These are phyloP conservation scores for Cystobasidiopsis lactophilus DNA, from an alignment of 768 basidiomycete genomes.

Conservation along the genomic window DNA sequence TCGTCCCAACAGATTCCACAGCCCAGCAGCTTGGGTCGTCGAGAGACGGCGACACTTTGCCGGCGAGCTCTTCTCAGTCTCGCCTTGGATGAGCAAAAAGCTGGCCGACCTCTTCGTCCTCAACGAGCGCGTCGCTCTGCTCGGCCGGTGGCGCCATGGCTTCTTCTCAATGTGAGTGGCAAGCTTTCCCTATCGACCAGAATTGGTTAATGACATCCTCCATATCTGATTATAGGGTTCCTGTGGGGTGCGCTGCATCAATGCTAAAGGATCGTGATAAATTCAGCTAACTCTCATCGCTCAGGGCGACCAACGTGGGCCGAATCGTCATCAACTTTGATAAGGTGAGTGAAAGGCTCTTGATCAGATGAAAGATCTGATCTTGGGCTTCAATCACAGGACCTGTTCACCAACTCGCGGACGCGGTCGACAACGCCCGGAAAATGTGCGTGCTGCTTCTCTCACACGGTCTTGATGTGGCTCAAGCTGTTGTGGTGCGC, in stretches of 20 bases:
- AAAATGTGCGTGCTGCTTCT: conserved; percentile 32
- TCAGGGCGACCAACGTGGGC: conserved; percentile 74
- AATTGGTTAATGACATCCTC: not conserved
- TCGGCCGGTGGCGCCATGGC: conserved; percentile 83
- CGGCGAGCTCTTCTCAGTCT: conserved; percentile 85
- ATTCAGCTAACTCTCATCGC: not conserved
- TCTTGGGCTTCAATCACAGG: conserved; percentile 14
- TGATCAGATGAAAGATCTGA: no score
- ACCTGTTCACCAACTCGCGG: conserved; percentile 71
- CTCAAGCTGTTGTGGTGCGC: no score
- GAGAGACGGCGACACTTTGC: conserved; percentile 87
- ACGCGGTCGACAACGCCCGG: conserved; percentile 35
- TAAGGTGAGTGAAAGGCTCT: conserved; percentile 24
- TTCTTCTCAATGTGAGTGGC: conserved; percentile 70
- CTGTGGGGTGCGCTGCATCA: conserved; percentile 39
- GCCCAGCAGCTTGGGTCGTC: conserved; percentile 88
- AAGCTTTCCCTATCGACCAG: not conserved
- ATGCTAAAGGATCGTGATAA: not conserved
- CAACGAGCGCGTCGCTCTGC: conserved; percentile 89
- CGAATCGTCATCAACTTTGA: conserved; percentile 93
- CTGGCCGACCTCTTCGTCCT: conserved; percentile 82
- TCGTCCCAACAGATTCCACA: conserved; percentile 42
- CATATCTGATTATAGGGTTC: conserved; percentile 29
- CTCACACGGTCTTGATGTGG: not conserved
- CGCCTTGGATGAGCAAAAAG: conserved; percentile 82